Conservation (phyloP, 768 basidiomycete species). For the Xerocomellus dryophilus region DNA sequence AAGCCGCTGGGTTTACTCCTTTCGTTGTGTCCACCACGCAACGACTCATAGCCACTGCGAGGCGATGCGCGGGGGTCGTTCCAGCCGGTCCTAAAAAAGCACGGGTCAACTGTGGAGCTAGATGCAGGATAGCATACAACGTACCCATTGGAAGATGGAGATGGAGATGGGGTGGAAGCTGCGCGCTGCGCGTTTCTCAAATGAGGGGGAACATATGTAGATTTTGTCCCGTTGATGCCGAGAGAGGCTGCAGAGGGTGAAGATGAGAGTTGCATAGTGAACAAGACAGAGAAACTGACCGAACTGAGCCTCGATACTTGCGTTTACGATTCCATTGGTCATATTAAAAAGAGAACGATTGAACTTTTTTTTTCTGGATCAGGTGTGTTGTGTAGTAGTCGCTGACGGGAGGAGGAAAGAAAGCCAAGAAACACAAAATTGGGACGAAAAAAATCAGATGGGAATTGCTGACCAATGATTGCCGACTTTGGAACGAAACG, state of each 20-base stretch:
- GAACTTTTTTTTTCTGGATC: slow-evolving; percentile 30
- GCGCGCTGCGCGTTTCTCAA: slow-evolving; percentile 84
- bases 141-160: slow-evolving; percentile 50
- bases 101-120: slow-evolving; percentile 17
- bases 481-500: background rate
- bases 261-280: background rate
- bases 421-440: slow-evolving; percentile 12
- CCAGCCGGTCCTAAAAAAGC: slow-evolving; percentile 59
- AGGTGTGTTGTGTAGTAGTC: slow-evolving; percentile 26
- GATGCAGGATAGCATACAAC: slow-evolving; percentile 22
- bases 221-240: slow-evolving; percentile 64
- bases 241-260: slow-evolving; percentile 55
- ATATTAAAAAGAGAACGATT: slow-evolving; percentile 55
- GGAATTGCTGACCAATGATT: slow-evolving; percentile 27
- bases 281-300: slow-evolving; percentile 41
- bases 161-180: slow-evolving; percentile 49
- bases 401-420: slow-evolving; percentile 30
- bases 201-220: slow-evolving; percentile 87
- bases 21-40: slow-evolving; percentile 41
- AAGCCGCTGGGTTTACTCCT: slow-evolving; percentile 40
- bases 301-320: slow-evolving; percentile 73
- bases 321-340: slow-evolving; percentile 89
- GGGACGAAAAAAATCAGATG: slow-evolving; percentile 25
- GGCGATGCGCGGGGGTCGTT: slow-evolving; percentile 71
- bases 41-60: slow-evolving; percentile 43